Percentiles rank a stretch among this genome's conserved stretches.
These are phyloP conservation scores for Claviceps pazoutovae DNA, from an alignment of 2,329 filamentous ascomycete genomes.

Conservation along the genomic window DNA sequence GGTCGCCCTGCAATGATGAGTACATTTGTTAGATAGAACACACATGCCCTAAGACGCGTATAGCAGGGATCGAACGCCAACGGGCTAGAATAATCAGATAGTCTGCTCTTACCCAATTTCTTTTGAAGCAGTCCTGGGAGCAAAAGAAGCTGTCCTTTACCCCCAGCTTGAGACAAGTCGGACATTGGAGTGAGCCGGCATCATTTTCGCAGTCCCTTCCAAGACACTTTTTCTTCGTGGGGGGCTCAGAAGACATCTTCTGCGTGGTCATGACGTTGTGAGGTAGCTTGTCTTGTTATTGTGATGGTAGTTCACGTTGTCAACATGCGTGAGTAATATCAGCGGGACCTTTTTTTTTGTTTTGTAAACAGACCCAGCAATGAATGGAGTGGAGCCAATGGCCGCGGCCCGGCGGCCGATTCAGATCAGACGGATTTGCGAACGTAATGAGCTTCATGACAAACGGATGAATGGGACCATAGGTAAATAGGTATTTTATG, in stretches of 20 bases:
- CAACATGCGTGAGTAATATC: not conserved
- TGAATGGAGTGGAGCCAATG: too few relatives aligned
- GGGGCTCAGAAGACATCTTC: conserved; percentile 33
- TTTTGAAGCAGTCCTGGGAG: conserved; percentile 97
- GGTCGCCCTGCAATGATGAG: conserved; percentile 47
- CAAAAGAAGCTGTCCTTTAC: conserved; percentile 90
- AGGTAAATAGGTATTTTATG: too few relatives aligned
- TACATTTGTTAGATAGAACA: not conserved
- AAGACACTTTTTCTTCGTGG: conserved; percentile 55
- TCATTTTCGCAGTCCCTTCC: conserved; percentile 78
- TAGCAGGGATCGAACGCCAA: not conserved
- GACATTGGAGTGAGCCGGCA: conserved; percentile 77
- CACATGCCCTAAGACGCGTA: not conserved
- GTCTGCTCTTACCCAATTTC: conserved; percentile 67
- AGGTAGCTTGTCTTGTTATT: not conserved
- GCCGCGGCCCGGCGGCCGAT: too few relatives aligned
- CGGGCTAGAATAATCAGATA: not conserved
- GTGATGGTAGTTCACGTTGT: not conserved
- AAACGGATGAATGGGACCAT: too few relatives aligned
- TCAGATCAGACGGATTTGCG: too few relatives aligned
- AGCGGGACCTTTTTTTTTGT: not conserved
- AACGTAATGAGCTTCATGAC: too few relatives aligned
- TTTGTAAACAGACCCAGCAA: not conserved
- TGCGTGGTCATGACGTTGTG: not conserved
- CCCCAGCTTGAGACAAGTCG: conserved; percentile 81